phyloP scores from a whole-genome alignment of 768 basidiomycete species.

The Lentinula edodes region DNA sequence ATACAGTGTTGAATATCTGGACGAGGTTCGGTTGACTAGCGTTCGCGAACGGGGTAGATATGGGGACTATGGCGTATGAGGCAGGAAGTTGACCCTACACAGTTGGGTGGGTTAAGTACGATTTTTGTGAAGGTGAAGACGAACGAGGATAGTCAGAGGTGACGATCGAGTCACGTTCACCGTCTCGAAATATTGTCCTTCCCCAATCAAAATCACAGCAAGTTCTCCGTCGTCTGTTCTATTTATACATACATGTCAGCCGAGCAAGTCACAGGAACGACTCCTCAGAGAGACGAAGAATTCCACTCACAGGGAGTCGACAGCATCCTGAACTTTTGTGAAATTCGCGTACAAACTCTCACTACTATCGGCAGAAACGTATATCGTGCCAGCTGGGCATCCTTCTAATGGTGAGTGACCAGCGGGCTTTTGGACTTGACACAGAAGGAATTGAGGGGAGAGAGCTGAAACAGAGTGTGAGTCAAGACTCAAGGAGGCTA shows the following conservation, averaged over 20 bases:
- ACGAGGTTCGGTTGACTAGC: slow-evolving; percentile 44
- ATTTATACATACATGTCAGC: too few relatives aligned
- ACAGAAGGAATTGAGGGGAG: slow-evolving; percentile 41
- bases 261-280: too few relatives aligned
- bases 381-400: slow-evolving; percentile 56
- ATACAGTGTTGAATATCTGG: slow-evolving; percentile 44
- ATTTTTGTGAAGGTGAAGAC: neutral
- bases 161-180: slow-evolving; percentile 50
- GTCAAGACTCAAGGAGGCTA: too few relatives aligned
- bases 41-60: slow-evolving; percentile 33
- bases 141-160: slow-evolving; percentile 53
- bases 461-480: slow-evolving; percentile 20
- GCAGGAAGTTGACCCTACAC: slow-evolving; percentile 45
- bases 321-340: slow-evolving; percentile 47
- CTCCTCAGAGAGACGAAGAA: neutral
- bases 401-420: slow-evolving; percentile 38
- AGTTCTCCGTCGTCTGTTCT: slow-evolving; percentile 33
- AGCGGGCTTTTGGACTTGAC: slow-evolving; percentile 45
- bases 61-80: slow-evolving; percentile 19
- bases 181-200: slow-evolving; percentile 55
- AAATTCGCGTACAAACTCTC: slow-evolving; percentile 39
- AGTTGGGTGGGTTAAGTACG: too few relatives aligned
- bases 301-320: slow-evolving; percentile 45
- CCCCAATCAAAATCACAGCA: slow-evolving; percentile 48
- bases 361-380: slow-evolving; percentile 41